Base-by-base conservation (phyloP, 306 rosid species). In the Abrus pulchellus region DNA sequence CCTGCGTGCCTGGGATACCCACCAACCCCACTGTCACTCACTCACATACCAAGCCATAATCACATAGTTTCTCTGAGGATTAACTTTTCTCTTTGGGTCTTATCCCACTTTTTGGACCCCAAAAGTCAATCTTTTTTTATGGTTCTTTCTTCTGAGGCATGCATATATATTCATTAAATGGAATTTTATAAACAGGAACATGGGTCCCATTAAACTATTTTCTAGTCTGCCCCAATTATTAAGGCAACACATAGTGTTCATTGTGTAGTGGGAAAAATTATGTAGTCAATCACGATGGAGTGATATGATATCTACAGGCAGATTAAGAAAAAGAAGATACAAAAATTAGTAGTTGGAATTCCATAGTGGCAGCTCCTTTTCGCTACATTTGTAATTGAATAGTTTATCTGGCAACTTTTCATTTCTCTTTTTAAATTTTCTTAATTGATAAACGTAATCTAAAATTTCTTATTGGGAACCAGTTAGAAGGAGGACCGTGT, bases 211-310 rank as follows among this genome's bases (percentile, higher is more conserved):
- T 65, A 73, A 34, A 55, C 38, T 27, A 53, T 81, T 85, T 72
- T 66, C 40, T 54, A 32, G 3, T 50, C 63, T 59, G 7, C 44
- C 45, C 76, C 84, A 74, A 82, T 85, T 74, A 85, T 85, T 68
- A 79, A 30, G 86, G 79, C 84, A 82, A 69, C 86, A 45, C 82
- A 44, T 53, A 53, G 75, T 68, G 65, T 48, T 85, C 54, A 82
- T 60, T 68, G 34, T 79, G 65, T 74, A 52, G 88, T 78, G 86
- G 84, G 67, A 33, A 73, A n/a, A 85, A 82, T 85, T 67, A 85
- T 82, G 2, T 28, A 52, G 66, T 68, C 75, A 82, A 78, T 82
- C 81, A 78, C 76, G 45, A 34, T 82, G 74, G 74, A 48, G 33
- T 65, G 75, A 45, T 44, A 44, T 44, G 13, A 36, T 76, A 75